A percentile compares a stretch with the other conserved stretches of the same genome.
Evolutionary conservation across 139 green algal genomes (phyloP).

Genomic region (Dunaliella primolecta): DNA sequence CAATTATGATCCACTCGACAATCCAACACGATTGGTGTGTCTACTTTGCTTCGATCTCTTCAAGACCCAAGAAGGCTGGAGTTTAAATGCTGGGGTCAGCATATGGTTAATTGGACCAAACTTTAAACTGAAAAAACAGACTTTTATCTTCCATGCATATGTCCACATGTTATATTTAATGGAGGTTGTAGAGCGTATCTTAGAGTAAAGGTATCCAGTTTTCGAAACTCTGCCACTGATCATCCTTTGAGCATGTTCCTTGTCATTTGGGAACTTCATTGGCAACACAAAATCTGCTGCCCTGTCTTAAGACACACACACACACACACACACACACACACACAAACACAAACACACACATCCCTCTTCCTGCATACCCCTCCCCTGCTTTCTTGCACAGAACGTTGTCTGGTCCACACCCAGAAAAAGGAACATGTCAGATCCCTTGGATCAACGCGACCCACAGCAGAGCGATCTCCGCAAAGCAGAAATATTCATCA

Average conservation of each 20-base stretch:
- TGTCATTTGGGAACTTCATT: too few relatives aligned
- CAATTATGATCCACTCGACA: slow-evolving; percentile 28
- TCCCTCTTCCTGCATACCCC: too few relatives aligned
- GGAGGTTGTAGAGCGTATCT: too few relatives aligned
- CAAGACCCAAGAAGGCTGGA: neutral
- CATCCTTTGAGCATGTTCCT: too few relatives aligned
- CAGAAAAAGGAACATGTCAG: neutral
- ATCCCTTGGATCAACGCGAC: neutral
- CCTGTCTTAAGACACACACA: too few relatives aligned
- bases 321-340: too few relatives aligned
- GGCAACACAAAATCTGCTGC: too few relatives aligned
- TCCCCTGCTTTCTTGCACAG: neutral
- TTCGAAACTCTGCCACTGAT: too few relatives aligned
- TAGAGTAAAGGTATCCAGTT: too few relatives aligned
- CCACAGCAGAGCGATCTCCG: slow-evolving; percentile 18
- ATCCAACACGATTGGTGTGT: slow-evolving; percentile 28
- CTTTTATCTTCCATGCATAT: neutral
- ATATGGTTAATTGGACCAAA: neutral
- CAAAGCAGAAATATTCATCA: slow-evolving; percentile 44
- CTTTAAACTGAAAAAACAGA: neutral
- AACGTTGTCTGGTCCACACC: neutral
- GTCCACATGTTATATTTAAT: neutral
- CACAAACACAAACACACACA: too few relatives aligned
- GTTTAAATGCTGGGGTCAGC: neutral
- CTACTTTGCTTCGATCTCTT: neutral